Percentiles rank a stretch among this genome's conserved stretches.
These are phyloP conservation scores for Prunus persica DNA, from an alignment of 306 rosid genomes.

Conservation along the genomic window DNA sequence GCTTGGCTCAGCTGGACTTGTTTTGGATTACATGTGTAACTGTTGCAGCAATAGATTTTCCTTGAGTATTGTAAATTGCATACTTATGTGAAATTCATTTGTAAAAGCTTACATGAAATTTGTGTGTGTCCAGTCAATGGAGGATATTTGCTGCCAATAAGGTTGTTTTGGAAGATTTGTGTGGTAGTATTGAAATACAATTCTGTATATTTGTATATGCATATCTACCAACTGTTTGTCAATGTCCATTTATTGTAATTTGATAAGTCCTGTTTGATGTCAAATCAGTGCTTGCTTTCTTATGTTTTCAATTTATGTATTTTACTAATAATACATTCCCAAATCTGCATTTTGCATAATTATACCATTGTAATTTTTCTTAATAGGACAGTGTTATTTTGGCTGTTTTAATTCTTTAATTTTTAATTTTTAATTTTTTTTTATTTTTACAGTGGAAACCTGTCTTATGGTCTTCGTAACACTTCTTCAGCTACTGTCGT, in stretches of 20 bases:
- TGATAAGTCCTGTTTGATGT: slow-evolving; percentile 3
- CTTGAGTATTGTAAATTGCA: neutral
- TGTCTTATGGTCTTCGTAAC: slow-evolving; percentile 80
- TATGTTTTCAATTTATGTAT: neutral
- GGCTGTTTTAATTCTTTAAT: neutral
- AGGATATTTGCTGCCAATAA: neutral
- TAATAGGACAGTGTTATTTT: neutral
- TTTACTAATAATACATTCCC: neutral
- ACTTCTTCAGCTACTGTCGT: slow-evolving; percentile 58
- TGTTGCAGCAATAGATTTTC: no score
- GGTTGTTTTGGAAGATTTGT: neutral
- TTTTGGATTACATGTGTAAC: neutral
- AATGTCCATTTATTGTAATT: neutral
- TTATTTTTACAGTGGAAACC: slow-evolving; percentile 64
- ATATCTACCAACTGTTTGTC: neutral
- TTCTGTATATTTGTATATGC: neutral
- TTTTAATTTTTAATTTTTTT: neutral
- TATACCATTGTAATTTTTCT: neutral
- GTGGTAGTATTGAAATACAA: neutral
- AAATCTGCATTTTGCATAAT: neutral
- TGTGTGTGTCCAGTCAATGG: neutral
- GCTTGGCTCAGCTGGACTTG: neutral
- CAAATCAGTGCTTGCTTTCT: neutral
- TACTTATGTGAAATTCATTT: neutral
- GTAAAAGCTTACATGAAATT: no score